Evolutionary conservation across 2,329 filamentous ascomycete species (phyloP), one percentile per base, ranked within the genome.

Genomic region (Penicillium verrucosum): DNA sequence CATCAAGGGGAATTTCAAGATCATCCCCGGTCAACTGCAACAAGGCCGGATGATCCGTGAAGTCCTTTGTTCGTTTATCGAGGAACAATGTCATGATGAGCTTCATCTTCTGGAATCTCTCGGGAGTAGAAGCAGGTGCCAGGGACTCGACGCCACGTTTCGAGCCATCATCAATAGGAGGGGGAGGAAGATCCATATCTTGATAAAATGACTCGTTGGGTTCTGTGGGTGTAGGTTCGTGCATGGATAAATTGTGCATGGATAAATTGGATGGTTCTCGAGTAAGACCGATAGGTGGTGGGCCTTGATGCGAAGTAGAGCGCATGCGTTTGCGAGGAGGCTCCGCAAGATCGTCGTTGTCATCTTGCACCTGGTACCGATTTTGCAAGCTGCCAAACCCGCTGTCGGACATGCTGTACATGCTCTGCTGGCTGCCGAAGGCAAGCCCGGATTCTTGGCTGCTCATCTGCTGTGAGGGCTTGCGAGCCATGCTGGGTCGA

Each of bases 1-100:
- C 83, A 69, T 99, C 94, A 56, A 99, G 90, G 1, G 94, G 93
- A 71, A 94, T 88, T 68, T 99, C 94, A 23, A 97, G 83, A 64
- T 99, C 93, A 38, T 87, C 79, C 0, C 90, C 85, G 1, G 86
- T 88, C 54, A 97, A 81, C 10, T 86, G 86, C 46, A 86, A 81
- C 38, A 99, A 84, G 38, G 89, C 88, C 11, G 92, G 89, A 66
- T 93, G 88, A 54, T 88, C 86, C 1, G 86, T 83, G 61, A 82
- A 87, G 62, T 95, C 89, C 8, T 85, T 85, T 11, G 85, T 81
- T 7, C 83, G 81, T 51, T 88, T 81, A 62, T 94, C 89, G 67
- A 92, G 84, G 68, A 96, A 94, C 8, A 97, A 80, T 25, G 88
- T 87, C 80, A 95, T 89, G 25, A 96, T 81, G 60, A 91, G 80